Percentiles rank a stretch among this genome's conserved stretches.
Evolutionary conservation across 805 yeast species (phyloP).

Genomic region (Debaryomyces castellii): DNA sequence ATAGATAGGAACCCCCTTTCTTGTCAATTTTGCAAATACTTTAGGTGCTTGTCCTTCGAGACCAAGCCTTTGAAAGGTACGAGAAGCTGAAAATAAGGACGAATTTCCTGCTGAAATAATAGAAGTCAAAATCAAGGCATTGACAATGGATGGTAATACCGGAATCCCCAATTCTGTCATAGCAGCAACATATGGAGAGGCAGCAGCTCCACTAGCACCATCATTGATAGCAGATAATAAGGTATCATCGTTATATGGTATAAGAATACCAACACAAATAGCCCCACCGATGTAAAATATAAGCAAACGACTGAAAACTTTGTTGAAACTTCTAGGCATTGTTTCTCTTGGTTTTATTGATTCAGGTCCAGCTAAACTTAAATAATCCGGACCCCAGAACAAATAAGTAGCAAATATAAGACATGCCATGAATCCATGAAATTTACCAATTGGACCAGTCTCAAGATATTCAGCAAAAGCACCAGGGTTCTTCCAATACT

Average conservation of each 20-base stretch:
- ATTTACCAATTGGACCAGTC: slow-evolving; percentile 27
- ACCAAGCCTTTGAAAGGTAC: slow-evolving; percentile 24
- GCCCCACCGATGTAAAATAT: slow-evolving; percentile 20
- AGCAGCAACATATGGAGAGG: slow-evolving; percentile 80
- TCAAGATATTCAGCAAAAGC: slow-evolving; percentile 15
- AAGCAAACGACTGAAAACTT: slow-evolving; percentile 49
- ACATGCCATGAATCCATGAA: not conserved
- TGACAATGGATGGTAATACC: slow-evolving; percentile 71
- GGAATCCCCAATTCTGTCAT: slow-evolving; percentile 64
- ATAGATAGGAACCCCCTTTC: slow-evolving; percentile 20
- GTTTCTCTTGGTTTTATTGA: slow-evolving; percentile 61
- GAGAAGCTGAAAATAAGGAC: slow-evolving; percentile 26
- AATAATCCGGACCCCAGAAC: not conserved
- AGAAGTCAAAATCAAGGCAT: slow-evolving; percentile 62
- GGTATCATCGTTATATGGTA: slow-evolving; percentile 16
- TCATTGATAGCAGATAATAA: slow-evolving; percentile 13
- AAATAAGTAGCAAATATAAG: not conserved
- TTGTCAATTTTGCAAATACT: slow-evolving; percentile 12
- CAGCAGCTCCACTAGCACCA: slow-evolving; percentile 27
- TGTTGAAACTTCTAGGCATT: slow-evolving; percentile 56
- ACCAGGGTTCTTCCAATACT: slow-evolving; percentile 22
- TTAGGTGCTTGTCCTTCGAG: slow-evolving; percentile 19
- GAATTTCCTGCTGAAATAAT: slow-evolving; percentile 66
- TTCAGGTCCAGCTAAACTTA: slow-evolving; percentile 44
- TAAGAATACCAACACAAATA: slow-evolving; percentile 19